Conservation (phyloP, 2,329 filamentous ascomycete species). For the Microcyclosporella mali region DNA sequence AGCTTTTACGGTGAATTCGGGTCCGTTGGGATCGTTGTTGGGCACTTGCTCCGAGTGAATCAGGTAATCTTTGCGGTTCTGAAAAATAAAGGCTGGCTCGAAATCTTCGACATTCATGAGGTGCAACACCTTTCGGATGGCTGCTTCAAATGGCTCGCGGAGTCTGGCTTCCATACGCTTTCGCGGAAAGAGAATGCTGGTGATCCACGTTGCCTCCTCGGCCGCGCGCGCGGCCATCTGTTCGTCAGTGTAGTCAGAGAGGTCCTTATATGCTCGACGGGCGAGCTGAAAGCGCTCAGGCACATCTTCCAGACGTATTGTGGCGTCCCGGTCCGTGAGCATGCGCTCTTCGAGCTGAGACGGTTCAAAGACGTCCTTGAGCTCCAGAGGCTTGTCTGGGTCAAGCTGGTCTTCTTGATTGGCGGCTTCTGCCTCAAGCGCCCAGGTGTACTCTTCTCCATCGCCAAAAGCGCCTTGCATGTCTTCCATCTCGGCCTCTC, state of each 20-base stretch:
- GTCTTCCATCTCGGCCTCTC: slow-evolving; percentile 88
- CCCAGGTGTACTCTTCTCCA: slow-evolving; percentile 93
- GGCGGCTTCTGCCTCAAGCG: slow-evolving; percentile 79
- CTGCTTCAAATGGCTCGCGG: slow-evolving; percentile 75
- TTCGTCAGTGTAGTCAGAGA: slow-evolving; percentile 68
- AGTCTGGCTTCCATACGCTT: slow-evolving; percentile 66
- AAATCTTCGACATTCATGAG: slow-evolving; percentile 93
- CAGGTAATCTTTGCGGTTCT: slow-evolving; percentile 95
- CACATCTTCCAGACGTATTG: slow-evolving; percentile 80
- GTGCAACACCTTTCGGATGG: slow-evolving; percentile 85
- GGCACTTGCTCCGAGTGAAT: slow-evolving; percentile 76
- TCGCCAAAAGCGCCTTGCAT: slow-evolving; percentile 96
- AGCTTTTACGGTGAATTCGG: slow-evolving; percentile 66
- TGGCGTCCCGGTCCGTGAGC: slow-evolving; percentile 90
- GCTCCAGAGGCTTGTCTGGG: slow-evolving; percentile 77
- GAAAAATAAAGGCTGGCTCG: slow-evolving; percentile 95
- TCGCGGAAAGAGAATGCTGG: slow-evolving; percentile 80
- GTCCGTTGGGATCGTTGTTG: slow-evolving; percentile 62
- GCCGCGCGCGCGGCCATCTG: slow-evolving; percentile 58
- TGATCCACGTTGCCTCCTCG: slow-evolving; percentile 89
- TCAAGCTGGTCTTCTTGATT: slow-evolving; percentile 70
- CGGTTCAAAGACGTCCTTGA: slow-evolving; percentile 97
- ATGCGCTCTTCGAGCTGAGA: slow-evolving; percentile 91
- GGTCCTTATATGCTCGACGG: slow-evolving; percentile 75
- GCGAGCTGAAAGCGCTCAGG: slow-evolving; percentile 93